Conservation (phyloP, 108 stramenopile genomes). For the Seminavis robusta region DNA sequence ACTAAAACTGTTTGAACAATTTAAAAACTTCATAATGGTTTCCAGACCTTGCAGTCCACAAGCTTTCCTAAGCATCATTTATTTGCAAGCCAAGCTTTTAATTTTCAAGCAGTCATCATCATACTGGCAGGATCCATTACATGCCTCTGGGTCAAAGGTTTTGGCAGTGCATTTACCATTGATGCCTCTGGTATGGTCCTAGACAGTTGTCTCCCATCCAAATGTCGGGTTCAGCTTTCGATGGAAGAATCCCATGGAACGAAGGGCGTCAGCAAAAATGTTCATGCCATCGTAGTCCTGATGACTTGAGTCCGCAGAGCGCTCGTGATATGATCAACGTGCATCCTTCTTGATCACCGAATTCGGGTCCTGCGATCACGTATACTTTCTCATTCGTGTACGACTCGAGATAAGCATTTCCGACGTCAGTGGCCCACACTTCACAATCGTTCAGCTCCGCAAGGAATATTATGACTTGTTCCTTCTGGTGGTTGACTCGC, state of each 20-base stretch:
- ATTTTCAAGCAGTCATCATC: no score
- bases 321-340: conserved; percentile 1
- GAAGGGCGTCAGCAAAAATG: background rate
- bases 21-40: no score
- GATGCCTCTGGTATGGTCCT: no score
- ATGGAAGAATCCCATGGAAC: conserved; percentile 24
- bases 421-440: conserved; percentile 18
- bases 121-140: no score
- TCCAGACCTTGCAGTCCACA: no score
- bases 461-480: conserved; percentile 15
- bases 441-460: conserved; percentile 34
- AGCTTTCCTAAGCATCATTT: no score
- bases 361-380: conserved; percentile 16
- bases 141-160: no score
- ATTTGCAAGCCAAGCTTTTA: no score
- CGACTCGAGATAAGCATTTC: conserved; percentile 18
- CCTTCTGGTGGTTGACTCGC: no score
- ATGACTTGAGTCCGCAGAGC: conserved; percentile 2
- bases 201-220: conserved; percentile 20
- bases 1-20: no score
- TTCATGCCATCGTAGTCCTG: background rate
- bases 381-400: conserved; percentile 16
- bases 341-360: background rate
- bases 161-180: no score
- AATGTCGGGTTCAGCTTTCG: conserved; percentile 25